Evolutionary conservation across 129 eudicot genomes (phyloP), one percentile per base, ranked within the genome.

Genomic region (Glebionis coronaria): DNA sequence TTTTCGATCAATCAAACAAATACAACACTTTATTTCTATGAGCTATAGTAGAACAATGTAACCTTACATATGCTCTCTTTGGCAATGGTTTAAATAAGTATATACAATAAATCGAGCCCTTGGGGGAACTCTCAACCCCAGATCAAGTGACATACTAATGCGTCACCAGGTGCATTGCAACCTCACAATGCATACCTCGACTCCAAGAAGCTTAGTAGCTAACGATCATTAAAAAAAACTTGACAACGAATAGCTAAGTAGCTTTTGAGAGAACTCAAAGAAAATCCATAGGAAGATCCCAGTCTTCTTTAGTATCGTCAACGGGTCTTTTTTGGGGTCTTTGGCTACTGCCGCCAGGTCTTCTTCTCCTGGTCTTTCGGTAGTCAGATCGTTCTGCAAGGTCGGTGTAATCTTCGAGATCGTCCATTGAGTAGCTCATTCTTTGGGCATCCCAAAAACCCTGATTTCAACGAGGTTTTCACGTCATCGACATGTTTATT

Each of bases 261-360:
- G 51, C 31, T 51, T 20, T 45, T 20, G 58, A 27, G 58, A 27
- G 71, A 70, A 14, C 44, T 76, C 66, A 87, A 27, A 87, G 75
- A 73, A 75, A 88, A 77, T 88, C 96, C 89, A 85, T 88, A n/a
- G 96, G 96, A 63, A 88, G 82, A 79, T 88, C 89, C 96, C 91
- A 88, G 10, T 88, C 82, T 67, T 78, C 85, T 19, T 61, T 63
- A 28, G 19, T 38, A 6, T 64, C 61, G 19, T 78, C 88, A 75
- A 56, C 56, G n/a, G 54, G 66, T 53, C 74, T 72, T 44, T 74
- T 35, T 13, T 55, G 66, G 67, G 44, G 19, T 19, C 76, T 82
- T 25, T 35, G 70, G 28, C 73, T 73, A 27, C 42, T 44, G 12
- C 28, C 57, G 7, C 57, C 50, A 0, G 75, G 55, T 42, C 61